Evolutionary conservation across 371 early-diverging fungal genomes (phyloP).

Genomic region (Actinomucor elegans): DNA sequence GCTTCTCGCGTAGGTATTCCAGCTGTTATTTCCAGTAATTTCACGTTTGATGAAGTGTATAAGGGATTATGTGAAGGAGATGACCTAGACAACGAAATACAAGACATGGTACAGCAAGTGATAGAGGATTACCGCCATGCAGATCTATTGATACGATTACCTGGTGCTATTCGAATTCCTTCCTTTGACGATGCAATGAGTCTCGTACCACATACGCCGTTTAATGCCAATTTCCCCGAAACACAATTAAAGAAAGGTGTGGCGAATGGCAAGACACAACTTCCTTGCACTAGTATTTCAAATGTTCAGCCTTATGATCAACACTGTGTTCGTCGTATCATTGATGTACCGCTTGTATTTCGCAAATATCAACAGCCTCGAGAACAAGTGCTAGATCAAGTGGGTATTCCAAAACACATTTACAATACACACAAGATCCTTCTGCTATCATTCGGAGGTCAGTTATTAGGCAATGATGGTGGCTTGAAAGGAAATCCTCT

Average conservation of each 20-base stretch:
- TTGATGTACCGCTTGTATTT: constrained; percentile 68
- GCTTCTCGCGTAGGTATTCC: constrained; percentile 61
- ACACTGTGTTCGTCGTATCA: constrained; percentile 33
- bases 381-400: constrained; percentile 48
- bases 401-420: constrained; percentile 62
- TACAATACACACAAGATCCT: constrained; percentile 60
- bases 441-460: constrained; percentile 79
- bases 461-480: constrained; percentile 47
- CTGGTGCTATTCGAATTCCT: constrained; percentile 71
- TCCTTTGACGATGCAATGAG: constrained; percentile 50
- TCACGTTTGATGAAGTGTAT: constrained; percentile 79
- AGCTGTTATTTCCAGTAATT: constrained; percentile 72
- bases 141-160: constrained; percentile 64
- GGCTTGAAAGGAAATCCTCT: constrained; percentile 57
- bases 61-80: constrained; percentile 61
- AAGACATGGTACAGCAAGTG: constrained; percentile 46
- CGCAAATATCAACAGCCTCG: constrained; percentile 51
- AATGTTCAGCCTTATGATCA: constrained; percentile 21
- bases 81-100: constrained; percentile 50
- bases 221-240: constrained; percentile 18
- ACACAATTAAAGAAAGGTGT: constrained; percentile 27
- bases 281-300: constrained; percentile 39
- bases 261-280: constrained; percentile 42
- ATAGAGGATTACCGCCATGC: constrained; percentile 59
- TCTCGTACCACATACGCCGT: constrained; percentile 43